phyloP scores from a whole-genome alignment of 345 rosid species.

The Excoecaria cochinchinensis region DNA sequence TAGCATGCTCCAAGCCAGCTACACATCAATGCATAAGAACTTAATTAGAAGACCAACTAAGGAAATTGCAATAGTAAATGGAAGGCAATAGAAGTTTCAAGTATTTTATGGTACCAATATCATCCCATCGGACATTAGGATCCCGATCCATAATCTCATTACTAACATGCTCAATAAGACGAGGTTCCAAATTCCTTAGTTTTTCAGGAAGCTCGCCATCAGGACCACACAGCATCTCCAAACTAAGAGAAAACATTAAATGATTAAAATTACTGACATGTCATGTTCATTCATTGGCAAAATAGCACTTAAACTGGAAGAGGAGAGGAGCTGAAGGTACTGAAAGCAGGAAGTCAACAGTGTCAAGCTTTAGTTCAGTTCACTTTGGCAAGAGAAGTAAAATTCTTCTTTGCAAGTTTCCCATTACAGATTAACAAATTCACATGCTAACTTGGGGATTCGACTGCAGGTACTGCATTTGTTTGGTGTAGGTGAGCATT shows the following conservation, averaged over 20 bases:
- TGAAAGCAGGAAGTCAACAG: background rate
- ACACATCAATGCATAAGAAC: constrained; percentile 27
- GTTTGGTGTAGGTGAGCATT: background rate
- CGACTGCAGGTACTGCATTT: background rate
- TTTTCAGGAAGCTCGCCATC: constrained; percentile 98
- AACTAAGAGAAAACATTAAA: constrained; percentile 35
- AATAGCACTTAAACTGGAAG: background rate
- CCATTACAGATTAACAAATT: background rate
- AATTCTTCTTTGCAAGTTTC: background rate
- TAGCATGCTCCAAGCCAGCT: constrained; percentile 99
- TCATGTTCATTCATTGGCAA: background rate
- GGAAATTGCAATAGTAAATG: background rate
- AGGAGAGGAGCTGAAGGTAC: background rate
- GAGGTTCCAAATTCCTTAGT: constrained; percentile 91
- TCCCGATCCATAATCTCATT: constrained; percentile 97
- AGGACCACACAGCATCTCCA: constrained; percentile 95
- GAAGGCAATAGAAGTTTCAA: constrained; percentile 14
- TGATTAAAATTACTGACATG: background rate
- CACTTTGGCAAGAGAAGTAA: background rate
- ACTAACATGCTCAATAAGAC: constrained; percentile 93
- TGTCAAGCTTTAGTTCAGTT: background rate
- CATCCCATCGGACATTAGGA: constrained; percentile 95
- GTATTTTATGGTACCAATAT: constrained; percentile 64
- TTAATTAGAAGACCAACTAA: constrained; percentile 21
- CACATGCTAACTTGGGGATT: background rate